Conservation (phyloP, 2,329 filamentous ascomycete species). For the Pyrenochaeta sp. region DNA sequence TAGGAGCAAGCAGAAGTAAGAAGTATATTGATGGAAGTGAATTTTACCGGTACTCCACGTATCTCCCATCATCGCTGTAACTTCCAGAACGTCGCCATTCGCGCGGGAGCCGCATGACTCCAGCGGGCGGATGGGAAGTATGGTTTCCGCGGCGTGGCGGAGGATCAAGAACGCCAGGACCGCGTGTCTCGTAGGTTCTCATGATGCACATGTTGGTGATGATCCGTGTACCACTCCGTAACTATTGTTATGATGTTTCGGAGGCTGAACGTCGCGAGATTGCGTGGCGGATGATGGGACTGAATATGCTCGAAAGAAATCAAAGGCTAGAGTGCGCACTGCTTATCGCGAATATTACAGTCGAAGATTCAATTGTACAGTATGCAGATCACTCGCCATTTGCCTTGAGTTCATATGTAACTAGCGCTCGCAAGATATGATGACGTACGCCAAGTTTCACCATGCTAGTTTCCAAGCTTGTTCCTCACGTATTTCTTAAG, state of each 20-base stretch:
- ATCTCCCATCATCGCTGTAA: conserved; percentile 25
- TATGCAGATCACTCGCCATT: too few relatives aligned
- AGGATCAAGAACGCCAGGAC: conserved; percentile 39
- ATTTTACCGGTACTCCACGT: conserved; percentile 31
- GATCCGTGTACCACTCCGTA: neutral
- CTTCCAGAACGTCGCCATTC: conserved; percentile 37
- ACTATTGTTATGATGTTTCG: neutral
- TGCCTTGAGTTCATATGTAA: neutral
- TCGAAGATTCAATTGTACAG: too few relatives aligned
- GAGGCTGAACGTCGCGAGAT: too few relatives aligned
- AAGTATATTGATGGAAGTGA: neutral
- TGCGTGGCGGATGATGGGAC: too few relatives aligned
- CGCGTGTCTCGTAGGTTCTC: conserved; percentile 37
- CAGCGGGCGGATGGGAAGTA: conserved; percentile 44
- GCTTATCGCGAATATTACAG: too few relatives aligned
- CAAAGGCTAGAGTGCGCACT: too few relatives aligned
- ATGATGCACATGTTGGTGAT: conserved; percentile 43
- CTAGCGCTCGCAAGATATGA: neutral
- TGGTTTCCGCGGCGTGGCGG: conserved; percentile 42
- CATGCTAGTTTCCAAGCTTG: neutral
- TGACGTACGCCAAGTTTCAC: neutral
- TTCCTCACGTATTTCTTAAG: neutral
- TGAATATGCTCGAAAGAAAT: too few relatives aligned
- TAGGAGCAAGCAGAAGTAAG: too few relatives aligned
- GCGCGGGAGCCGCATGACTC: conserved; percentile 43